Evolutionary conservation across 2,329 filamentous ascomycete species (phyloP), one percentile per base, ranked within the genome.

Genomic region (Neurospora sp.): DNA sequence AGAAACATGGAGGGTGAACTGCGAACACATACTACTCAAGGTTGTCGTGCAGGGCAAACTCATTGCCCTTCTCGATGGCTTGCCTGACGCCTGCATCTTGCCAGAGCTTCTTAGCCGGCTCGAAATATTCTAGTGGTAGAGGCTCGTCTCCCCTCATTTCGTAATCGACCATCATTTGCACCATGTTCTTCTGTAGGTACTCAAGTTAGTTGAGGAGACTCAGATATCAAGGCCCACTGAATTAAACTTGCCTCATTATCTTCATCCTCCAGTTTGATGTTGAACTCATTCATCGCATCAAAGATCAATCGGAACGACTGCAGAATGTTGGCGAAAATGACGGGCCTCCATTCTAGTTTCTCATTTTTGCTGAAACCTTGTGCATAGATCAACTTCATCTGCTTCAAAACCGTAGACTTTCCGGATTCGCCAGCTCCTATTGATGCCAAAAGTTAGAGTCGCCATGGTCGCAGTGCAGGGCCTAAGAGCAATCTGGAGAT

Each of bases 371-470:
- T 92, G 83, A 98, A 98, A 67, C 96, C 95, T 80, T 93, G 90
- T 15, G 93, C 89, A 80, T 98, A 96, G 76, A 99, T 97, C 81
- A 99, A 89, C 80, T 95, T 95, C 96, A 99, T 98, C 85, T 98
- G 95, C 84, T 98, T 98, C 74, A 98, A 88, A 71, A 98, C 94
- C 1, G 95, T 98, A 8, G 95, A 97, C 82, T 98, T 98, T 74
- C 95, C 92, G 71, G 91, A 96, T 82, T 98, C 95, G 78, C 95
- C 95, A 76, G 95, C 95, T 80, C 95, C 94, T 97, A 71, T 68
- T 37, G 17, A 46, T 23, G 46, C 71, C 77, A 81, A 74, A 80
- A 77, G 70, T 68, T 70, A 23, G 62, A 46, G 52, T 52, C 23
- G 39, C 46, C 23, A 68, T 46, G 19, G 28, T 37, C 46, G 66